Percentiles rank a stretch among this genome's conserved stretches.
These are phyloP conservation scores for Polygonum aviculare DNA, from an alignment of 148 eudicot genomes.

Conservation along the genomic window DNA sequence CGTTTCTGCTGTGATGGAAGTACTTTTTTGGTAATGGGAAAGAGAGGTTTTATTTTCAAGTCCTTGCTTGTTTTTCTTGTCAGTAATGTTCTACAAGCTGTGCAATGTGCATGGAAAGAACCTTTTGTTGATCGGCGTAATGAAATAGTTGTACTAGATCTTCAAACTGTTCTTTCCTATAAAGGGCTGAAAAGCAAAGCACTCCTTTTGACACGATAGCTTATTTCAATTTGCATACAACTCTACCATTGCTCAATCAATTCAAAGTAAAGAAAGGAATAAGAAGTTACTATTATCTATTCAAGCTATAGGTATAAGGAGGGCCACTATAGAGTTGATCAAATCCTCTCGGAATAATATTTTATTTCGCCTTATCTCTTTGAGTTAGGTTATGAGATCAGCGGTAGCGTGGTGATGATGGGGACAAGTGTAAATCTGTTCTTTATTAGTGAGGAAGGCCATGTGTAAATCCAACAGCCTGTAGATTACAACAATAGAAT, in stretches of 20 bases:
- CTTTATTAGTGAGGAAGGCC: not conserved
- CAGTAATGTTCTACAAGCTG: not conserved
- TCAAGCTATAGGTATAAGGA: not conserved
- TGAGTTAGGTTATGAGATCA: not conserved
- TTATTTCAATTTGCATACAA: not conserved
- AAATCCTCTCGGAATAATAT: not conserved
- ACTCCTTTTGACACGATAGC: not conserved
- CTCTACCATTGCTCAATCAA: not conserved
- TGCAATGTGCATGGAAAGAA: not conserved
- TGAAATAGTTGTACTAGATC: not conserved
- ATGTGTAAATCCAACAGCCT: not conserved
- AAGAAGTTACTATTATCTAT: not conserved
- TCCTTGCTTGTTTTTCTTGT: not conserved
- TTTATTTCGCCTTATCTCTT: not conserved
- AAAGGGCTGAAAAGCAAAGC: not conserved
- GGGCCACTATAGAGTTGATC: not conserved
- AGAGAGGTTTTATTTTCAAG: not conserved
- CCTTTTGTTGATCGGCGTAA: not conserved
- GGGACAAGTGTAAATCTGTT: slow-evolving; percentile 2
- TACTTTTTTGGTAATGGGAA: not conserved
- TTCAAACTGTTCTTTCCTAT: too few relatives aligned
- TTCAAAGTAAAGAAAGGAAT: not conserved
- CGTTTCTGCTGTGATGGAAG: not conserved
- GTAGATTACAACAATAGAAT: not conserved
- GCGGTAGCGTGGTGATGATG: not conserved